phyloP scores from a whole-genome alignment of 2,329 filamentous ascomycete species.

The Juglanconis sp. region DNA sequence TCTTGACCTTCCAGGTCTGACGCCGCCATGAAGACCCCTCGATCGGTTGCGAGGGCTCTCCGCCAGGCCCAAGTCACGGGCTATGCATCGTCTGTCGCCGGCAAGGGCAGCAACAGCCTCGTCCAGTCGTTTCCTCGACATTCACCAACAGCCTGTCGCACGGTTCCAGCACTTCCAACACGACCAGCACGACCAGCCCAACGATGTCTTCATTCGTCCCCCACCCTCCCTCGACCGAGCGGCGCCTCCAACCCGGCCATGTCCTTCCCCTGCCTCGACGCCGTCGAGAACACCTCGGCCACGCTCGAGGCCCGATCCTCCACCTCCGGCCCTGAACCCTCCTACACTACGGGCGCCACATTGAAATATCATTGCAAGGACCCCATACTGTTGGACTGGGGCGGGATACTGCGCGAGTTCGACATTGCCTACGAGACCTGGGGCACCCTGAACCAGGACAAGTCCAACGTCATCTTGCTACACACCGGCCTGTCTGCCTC shows the following conservation, averaged over 20 bases:
- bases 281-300: constrained; percentile 73
- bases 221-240: constrained; percentile 21
- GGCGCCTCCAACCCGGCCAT: constrained; percentile 76
- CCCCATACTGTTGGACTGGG: constrained; percentile 87
- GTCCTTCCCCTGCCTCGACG: constrained; percentile 87
- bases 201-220: constrained; percentile 22
- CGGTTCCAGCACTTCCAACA: no score
- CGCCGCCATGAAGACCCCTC: constrained; percentile 22
- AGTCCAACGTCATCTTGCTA: constrained; percentile 83
- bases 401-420: constrained; percentile 84
- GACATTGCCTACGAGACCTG: constrained; percentile 91
- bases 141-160: not conserved
- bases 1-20: not conserved
- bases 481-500: constrained; percentile 96
- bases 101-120: not conserved
- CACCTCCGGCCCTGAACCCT: constrained; percentile 81
- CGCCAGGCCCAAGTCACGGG: constrained; percentile 13
- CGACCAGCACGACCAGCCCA: not conserved
- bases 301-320: constrained; percentile 64
- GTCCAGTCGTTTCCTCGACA: not conserved
- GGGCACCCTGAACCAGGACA: constrained; percentile 76
- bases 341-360: constrained; percentile 88
- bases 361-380: constrained; percentile 70
- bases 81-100: not conserved
- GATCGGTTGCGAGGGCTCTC: constrained; percentile 18